Evolutionary conservation across 495 filamentous ascomycete species (phyloP).

Genomic region (Podospora conica): DNA sequence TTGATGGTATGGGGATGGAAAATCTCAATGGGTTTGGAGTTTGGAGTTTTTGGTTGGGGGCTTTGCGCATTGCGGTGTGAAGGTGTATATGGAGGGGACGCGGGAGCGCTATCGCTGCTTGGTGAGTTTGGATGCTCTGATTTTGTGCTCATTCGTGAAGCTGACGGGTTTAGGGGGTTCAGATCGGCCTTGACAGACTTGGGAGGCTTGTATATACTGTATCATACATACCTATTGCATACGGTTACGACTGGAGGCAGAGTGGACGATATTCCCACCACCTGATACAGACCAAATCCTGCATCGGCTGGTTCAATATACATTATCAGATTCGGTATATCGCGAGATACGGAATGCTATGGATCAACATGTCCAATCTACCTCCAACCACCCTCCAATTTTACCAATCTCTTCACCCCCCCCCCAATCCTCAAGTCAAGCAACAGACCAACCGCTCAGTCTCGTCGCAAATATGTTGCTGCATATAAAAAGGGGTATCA

Average conservation of each 20-base stretch:
- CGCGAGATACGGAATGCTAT: neutral
- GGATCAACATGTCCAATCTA: neutral
- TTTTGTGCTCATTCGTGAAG: no score
- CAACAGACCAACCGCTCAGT: neutral
- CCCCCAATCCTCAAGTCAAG: neutral
- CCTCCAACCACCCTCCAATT: neutral
- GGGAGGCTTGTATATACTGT: neutral
- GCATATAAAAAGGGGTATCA: slow-evolving; percentile 15
- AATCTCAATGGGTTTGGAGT: neutral
- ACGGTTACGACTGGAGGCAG: no score
- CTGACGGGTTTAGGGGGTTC: neutral
- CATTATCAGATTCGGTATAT: neutral
- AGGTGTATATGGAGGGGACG: neutral
- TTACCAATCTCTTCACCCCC: neutral
- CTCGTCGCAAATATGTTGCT: neutral
- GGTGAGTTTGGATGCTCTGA: neutral
- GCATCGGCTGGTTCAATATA: neutral
- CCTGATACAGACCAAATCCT: neutral
- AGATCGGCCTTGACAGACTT: neutral
- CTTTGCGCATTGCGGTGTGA: neutral
- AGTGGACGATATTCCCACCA: neutral
- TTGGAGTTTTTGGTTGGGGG: neutral
- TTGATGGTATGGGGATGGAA: neutral
- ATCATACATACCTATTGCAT: neutral
- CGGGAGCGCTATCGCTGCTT: neutral